Conservation (phyloP, 2,329 filamentous ascomycete genomes). For the Colletotrichum brevisporum region DNA sequence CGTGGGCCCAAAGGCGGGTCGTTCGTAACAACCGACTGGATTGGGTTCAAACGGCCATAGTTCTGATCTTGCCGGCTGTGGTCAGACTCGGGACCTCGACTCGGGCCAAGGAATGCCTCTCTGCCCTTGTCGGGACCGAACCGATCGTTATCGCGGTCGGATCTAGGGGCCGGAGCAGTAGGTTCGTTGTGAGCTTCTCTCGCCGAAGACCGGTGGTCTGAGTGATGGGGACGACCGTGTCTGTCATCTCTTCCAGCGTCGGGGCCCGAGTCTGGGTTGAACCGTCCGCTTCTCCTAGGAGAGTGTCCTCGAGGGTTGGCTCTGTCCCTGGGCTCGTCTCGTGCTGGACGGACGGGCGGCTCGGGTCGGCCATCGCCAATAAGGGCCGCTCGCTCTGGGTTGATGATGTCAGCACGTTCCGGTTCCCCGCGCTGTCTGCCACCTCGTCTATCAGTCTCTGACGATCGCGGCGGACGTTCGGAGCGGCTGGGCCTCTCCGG, state of each 20-base stretch:
- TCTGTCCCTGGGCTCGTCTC: conserved; percentile 57
- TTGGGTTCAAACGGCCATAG: conserved; percentile 73
- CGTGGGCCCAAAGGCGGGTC: conserved; percentile 70
- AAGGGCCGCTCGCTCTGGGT: conserved; percentile 63
- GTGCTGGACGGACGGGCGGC: conserved; percentile 53
- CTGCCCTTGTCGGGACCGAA: conserved; percentile 55
- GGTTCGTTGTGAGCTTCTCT: conserved; percentile 52
- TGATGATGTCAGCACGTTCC: conserved; percentile 56
- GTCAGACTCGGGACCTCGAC: conserved; percentile 62
- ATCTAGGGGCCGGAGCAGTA: conserved; percentile 42
- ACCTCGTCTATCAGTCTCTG: conserved; percentile 37
- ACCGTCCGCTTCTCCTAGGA: conserved; percentile 61
- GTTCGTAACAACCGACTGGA: conserved; percentile 58
- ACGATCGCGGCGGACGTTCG: conserved; percentile 31
- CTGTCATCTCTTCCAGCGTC: conserved; percentile 63
- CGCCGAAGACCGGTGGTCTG: conserved; percentile 48
- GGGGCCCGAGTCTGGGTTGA: conserved; percentile 49
- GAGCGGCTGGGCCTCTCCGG: conserved; percentile 30
- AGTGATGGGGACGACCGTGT: conserved; percentile 58
- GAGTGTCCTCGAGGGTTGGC: conserved; percentile 60
- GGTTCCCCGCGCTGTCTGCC: conserved; percentile 45
- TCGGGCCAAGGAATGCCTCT: conserved; percentile 55
- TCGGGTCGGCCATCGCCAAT: conserved; percentile 57
- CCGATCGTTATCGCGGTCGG: conserved; percentile 61
- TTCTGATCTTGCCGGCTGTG: conserved; percentile 71